Evolutionary conservation across 768 basidiomycete species (phyloP).

Genomic region (Boletus pseudo-olivaceus): DNA sequence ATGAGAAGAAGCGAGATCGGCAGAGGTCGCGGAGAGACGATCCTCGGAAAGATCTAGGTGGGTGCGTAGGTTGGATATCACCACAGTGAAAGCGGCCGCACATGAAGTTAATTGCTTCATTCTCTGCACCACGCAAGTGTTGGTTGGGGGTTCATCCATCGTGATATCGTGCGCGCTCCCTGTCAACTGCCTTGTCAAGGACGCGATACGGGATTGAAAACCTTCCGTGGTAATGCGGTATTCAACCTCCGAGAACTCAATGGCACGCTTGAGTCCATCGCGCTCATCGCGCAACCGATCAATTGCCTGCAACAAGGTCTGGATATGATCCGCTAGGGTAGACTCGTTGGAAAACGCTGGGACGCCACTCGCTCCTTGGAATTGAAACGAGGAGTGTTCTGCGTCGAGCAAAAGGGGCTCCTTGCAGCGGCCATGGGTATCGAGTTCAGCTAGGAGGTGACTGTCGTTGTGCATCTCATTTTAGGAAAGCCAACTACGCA

Average conservation of each 20-base stretch:
- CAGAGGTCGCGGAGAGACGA: slow-evolving; percentile 6
- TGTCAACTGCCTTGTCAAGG: slow-evolving; percentile 24
- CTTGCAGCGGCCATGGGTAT: neutral
- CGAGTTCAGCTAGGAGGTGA: slow-evolving; percentile 20
- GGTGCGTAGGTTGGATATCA: slow-evolving; percentile 38
- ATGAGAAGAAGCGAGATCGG: slow-evolving; percentile 15
- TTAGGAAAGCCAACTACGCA: neutral
- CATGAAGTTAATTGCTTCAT: slow-evolving; percentile 33
- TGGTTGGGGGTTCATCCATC: neutral
- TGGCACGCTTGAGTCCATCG: slow-evolving; percentile 55
- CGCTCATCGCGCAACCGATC: slow-evolving; percentile 68
- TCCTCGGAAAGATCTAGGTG: slow-evolving; percentile 23
- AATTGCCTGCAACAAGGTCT: slow-evolving; percentile 57
- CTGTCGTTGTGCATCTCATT: slow-evolving; percentile 11
- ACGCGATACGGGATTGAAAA: slow-evolving; percentile 48
- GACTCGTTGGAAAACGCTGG: slow-evolving; percentile 17
- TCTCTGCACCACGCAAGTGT: slow-evolving; percentile 7
- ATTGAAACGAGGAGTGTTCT: neutral
- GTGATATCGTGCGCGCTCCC: slow-evolving; percentile 19
- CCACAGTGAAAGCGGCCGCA: slow-evolving; percentile 35
- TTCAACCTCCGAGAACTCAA: slow-evolving; percentile 69
- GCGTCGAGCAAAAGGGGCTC: neutral
- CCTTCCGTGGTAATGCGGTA: slow-evolving; percentile 61
- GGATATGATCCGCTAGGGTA: slow-evolving; percentile 40
- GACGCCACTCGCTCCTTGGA: neutral